Percentiles rank a stretch among this genome's conserved stretches.
Evolutionary conservation across 352 stramenopile species (phyloP).

Genomic region (Phytophthora ohioensis): DNA sequence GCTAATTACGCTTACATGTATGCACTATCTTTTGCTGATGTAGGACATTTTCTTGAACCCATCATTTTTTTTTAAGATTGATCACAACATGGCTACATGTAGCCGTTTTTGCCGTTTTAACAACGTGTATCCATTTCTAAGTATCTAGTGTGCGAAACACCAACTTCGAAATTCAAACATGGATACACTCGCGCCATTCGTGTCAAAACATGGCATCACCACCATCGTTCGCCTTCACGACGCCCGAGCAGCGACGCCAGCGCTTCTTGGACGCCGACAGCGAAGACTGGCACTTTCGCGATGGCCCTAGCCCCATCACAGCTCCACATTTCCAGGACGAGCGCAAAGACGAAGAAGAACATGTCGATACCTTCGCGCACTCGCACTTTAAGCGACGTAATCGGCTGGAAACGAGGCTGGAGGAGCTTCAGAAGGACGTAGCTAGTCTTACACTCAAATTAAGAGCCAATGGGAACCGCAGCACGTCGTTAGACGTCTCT

Average conservation of each 20-base stretch:
- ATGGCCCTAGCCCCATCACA: conserved; percentile 31
- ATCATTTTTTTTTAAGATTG: no score
- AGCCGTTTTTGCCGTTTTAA: no score
- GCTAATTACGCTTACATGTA: no score
- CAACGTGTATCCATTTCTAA: no score
- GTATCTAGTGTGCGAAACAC: no score
- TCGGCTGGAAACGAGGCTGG: conserved; percentile 66
- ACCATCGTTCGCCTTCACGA: conserved; percentile 36
- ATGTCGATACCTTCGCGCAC: conserved; percentile 37
- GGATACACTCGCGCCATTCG: no score
- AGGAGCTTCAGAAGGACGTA: conserved; percentile 81
- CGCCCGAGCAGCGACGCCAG: conserved; percentile 27
- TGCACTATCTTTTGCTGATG: no score
- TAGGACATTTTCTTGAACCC: no score
- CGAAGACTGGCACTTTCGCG: conserved; percentile 33
- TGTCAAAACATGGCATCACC: no score
- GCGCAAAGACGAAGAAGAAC: conserved; percentile 12
- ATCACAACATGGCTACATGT: no score
- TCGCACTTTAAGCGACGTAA: conserved; percentile 64
- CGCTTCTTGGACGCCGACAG: neutral
- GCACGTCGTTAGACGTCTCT: conserved; percentile 46
- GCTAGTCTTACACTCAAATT: conserved; percentile 79
- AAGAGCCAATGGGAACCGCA: conserved; percentile 43
- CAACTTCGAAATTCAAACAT: no score
- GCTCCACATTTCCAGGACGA: conserved; percentile 24